Conservation (phyloP, 2,329 filamentous ascomycete species). For the Zymoseptoria ardabiliae region DNA sequence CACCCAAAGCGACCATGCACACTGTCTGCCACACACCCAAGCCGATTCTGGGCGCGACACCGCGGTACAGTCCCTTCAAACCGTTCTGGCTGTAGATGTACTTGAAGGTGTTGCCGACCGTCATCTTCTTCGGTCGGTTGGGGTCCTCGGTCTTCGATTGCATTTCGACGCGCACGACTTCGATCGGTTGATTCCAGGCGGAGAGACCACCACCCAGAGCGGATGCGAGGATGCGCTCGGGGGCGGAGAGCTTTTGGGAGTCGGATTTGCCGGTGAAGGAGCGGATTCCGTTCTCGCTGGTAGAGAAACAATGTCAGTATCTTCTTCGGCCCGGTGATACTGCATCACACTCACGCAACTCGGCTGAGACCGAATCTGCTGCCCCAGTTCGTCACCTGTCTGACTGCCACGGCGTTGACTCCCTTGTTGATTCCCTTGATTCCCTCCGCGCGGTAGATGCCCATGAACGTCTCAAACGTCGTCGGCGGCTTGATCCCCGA, state of each 20-base stretch:
- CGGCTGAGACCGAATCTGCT: slow-evolving; percentile 89
- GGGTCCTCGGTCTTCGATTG: slow-evolving; percentile 98
- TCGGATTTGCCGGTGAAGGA: slow-evolving; percentile 69
- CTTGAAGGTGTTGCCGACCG: slow-evolving; percentile 68
- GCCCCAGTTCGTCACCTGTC: slow-evolving; percentile 99
- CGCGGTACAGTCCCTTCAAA: slow-evolving; percentile 86
- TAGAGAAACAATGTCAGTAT: not conserved
- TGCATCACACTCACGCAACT: slow-evolving; percentile 49
- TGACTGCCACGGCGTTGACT: slow-evolving; percentile 96
- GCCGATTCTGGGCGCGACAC: slow-evolving; percentile 87
- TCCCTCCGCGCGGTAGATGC: slow-evolving; percentile 91
- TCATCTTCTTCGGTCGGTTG: slow-evolving; percentile 98
- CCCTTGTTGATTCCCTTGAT: slow-evolving; percentile 96
- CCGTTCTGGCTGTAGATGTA: slow-evolving; percentile 94
- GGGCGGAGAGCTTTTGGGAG: slow-evolving; percentile 65
- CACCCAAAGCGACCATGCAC: slow-evolving; percentile 98
- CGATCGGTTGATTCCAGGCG: slow-evolving; percentile 99
- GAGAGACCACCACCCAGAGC: slow-evolving; percentile 85
- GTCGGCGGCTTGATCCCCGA: slow-evolving; percentile 75
- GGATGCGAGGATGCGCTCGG: slow-evolving; percentile 85
- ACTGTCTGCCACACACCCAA: slow-evolving; percentile 98
- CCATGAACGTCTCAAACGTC: slow-evolving; percentile 92
- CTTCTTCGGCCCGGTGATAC: not conserved
- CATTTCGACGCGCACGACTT: slow-evolving; percentile 99
- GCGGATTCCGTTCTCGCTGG: slow-evolving; percentile 72